A percentile compares a stretch with the other conserved stretches of the same genome.
Evolutionary conservation across 768 basidiomycete species (phyloP).

Genomic region (Kwoniella pini): DNA sequence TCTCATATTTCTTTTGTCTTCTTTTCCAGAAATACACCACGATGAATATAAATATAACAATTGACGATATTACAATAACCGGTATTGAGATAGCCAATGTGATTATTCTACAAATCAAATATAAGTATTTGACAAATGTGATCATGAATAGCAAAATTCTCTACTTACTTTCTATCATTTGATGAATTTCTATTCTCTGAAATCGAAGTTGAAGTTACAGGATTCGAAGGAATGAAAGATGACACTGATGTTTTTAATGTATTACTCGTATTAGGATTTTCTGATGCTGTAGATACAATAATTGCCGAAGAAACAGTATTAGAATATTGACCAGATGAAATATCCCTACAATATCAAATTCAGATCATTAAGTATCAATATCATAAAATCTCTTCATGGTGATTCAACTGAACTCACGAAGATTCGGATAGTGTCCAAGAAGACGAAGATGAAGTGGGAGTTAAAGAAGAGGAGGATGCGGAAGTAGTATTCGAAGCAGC

Average conservation of each 20-base stretch:
- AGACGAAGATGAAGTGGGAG: constrained; percentile 10
- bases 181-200: background rate
- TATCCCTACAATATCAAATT: background rate
- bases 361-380: background rate
- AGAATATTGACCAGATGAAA: constrained; percentile 11
- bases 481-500: background rate
- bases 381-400: background rate
- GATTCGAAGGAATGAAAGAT: background rate
- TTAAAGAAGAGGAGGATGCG: constrained; percentile 3
- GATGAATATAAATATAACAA: constrained; percentile 25
- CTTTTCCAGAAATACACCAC: constrained; percentile 26
- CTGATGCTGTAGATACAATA: constrained; percentile 6
- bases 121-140: background rate
- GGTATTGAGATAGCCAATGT: constrained; percentile 35
- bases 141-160: background rate
- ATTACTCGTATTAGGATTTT: background rate
- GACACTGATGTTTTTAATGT: background rate
- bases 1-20: constrained; percentile 17
- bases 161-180: constrained; percentile 9
- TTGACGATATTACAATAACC: constrained; percentile 30
- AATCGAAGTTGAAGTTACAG: background rate
- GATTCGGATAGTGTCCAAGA: constrained; percentile 1
- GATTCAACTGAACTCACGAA: background rate
- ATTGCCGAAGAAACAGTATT: constrained; percentile 4
- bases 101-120: constrained; percentile 18